Evolutionary conservation across 805 yeast species (phyloP).

Genomic region (Lipomyces japonicus): DNA sequence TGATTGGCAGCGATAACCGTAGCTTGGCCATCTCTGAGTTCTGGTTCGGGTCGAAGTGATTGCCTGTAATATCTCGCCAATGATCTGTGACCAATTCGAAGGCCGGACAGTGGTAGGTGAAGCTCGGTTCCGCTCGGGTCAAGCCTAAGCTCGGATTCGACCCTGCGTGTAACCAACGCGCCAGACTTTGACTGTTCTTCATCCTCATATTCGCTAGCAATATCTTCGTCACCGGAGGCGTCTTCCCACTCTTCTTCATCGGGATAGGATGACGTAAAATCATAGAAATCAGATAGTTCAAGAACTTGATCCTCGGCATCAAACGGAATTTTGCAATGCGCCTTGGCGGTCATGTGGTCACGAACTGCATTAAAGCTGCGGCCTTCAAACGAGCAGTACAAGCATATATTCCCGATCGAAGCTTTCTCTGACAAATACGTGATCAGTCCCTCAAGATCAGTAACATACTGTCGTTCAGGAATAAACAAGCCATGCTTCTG

Average conservation of each 20-base stretch:
- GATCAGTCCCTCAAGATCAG: conserved; percentile 68
- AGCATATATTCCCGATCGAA: conserved; percentile 77
- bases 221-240: conserved; percentile 26
- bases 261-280: conserved; percentile 64
- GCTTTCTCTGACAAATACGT: conserved; percentile 72
- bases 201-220: conserved; percentile 31
- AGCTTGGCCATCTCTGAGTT: conserved; percentile 59
- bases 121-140: conserved; percentile 63
- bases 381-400: conserved; percentile 83
- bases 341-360: conserved; percentile 79
- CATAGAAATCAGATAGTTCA: conserved; percentile 77
- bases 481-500: conserved; percentile 76
- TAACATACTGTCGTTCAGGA: conserved; percentile 73
- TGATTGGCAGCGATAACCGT: conserved; percentile 62
- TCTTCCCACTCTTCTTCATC: conserved; percentile 39
- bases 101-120: conserved; percentile 65
- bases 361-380: conserved; percentile 77
- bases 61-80: conserved; percentile 70
- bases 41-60: conserved; percentile 49
- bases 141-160: conserved; percentile 39
- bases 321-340: conserved; percentile 86
- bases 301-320: conserved; percentile 74
- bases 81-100: conserved; percentile 76
- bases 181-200: conserved; percentile 1
- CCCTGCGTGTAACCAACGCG: neutral